phyloP scores from a whole-genome alignment of 2,329 filamentous ascomycete genomes.

The Endocalyx cinctus region DNA sequence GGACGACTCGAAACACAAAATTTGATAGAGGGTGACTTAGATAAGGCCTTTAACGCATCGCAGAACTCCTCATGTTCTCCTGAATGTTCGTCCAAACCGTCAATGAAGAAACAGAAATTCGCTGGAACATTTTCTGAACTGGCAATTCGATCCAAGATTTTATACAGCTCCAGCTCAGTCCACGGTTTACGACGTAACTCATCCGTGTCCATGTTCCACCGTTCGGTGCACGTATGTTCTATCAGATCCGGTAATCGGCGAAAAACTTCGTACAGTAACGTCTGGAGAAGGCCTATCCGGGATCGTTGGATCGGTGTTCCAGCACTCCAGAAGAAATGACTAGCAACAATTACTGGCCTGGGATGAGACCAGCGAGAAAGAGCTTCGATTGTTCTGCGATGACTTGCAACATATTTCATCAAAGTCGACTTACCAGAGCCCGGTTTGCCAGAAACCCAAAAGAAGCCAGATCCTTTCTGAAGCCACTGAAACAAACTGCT shows the following conservation, averaged over 20 bases:
- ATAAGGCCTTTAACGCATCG: neutral
- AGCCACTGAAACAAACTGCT: slow-evolving; percentile 19
- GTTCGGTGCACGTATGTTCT: slow-evolving; percentile 2
- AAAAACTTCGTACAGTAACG: slow-evolving; percentile 3
- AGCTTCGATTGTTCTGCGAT: neutral
- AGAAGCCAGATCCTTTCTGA: slow-evolving; percentile 8
- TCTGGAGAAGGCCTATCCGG: slow-evolving; percentile 3
- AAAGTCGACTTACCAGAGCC: slow-evolving; percentile 19
- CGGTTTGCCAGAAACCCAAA: slow-evolving; percentile 17
- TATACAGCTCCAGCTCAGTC: neutral
- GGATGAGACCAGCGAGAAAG: slow-evolving; percentile 1
- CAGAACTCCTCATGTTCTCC: neutral
- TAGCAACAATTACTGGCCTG: slow-evolving; percentile 1
- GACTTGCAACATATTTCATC: slow-evolving; percentile 10
- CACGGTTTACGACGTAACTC: neutral
- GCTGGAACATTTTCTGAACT: neutral
- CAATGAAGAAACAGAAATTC: slow-evolving; percentile 7
- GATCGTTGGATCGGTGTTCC: slow-evolving; percentile 7
- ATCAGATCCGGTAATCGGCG: slow-evolving; percentile 2
- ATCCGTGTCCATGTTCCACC: slow-evolving; percentile 2
- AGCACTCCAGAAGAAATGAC: slow-evolving; percentile 7
- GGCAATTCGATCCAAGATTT: neutral
- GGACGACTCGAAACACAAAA: neutral
- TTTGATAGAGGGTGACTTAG: neutral
- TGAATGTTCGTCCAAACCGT: slow-evolving; percentile 8